These are phyloP conservation scores for Fragosphaeria purpurea DNA, from an alignment of 2,329 filamentous ascomycete genomes.

Conservation along the genomic window DNA sequence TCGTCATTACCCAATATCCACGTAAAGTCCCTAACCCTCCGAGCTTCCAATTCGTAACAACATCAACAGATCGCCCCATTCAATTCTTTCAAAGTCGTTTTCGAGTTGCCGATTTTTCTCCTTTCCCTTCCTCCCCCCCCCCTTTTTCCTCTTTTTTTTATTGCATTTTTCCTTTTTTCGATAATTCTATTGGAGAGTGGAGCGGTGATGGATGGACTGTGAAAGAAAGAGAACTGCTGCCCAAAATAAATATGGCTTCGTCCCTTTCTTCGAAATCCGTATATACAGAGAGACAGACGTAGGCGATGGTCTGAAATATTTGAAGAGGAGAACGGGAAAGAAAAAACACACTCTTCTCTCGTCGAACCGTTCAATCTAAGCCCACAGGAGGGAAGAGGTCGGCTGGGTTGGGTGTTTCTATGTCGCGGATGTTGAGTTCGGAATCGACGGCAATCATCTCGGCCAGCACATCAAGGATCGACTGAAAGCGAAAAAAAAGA, in stretches of 20 bases:
- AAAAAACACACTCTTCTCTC: neutral
- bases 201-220: slow-evolving; percentile 3
- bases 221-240: neutral
- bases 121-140: neutral
- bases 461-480: slow-evolving; percentile 88
- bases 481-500: slow-evolving; percentile 34
- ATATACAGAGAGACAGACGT: too few species aligned
- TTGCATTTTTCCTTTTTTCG: neutral
- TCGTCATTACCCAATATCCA: neutral
- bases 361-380: slow-evolving; percentile 7
- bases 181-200: slow-evolving; percentile 3
- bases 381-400: slow-evolving; percentile 11
- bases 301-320: too few species aligned
- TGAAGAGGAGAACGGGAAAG: neutral
- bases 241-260: too few species aligned
- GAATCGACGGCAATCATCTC: slow-evolving; percentile 72
- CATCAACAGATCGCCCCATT: too few species aligned
- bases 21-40: neutral
- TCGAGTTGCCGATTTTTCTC: neutral
- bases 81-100: too few species aligned
- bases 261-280: too few species aligned
- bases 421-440: slow-evolving; percentile 11
- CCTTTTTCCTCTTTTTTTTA: slow-evolving; percentile 1
- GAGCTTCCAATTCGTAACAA: too few species aligned
- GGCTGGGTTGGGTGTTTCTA: slow-evolving; percentile 4